Evolutionary conservation across 78 protist species (phyloP).

Genomic region (Dictyostelium purpureum): DNA sequence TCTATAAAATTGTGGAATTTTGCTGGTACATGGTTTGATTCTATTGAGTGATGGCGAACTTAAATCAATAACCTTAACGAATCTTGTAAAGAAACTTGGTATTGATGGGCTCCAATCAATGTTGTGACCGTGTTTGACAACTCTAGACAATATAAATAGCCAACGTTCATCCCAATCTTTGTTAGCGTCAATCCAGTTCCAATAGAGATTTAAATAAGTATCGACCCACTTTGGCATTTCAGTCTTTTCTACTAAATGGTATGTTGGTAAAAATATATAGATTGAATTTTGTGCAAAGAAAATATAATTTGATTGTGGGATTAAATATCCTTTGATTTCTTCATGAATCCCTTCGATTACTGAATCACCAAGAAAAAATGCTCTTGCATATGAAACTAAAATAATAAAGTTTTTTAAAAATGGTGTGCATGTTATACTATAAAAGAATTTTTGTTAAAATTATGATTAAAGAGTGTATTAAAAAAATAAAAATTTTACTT

Average conservation of each 20-base stretch:
- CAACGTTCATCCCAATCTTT: constrained; percentile 42
- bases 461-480: background rate
- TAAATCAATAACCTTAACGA: constrained; percentile 12
- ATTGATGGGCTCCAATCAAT: background rate
- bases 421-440: background rate
- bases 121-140: background rate
- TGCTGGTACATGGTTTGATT: constrained; percentile 12
- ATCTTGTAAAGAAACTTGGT: constrained; percentile 3
- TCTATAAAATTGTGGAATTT: background rate
- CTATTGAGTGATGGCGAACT: constrained; percentile 7
- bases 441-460: background rate
- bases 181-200: constrained; percentile 36
- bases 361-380: constrained; percentile 25
- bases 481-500: background rate
- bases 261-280: constrained; percentile 26
- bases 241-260: background rate
- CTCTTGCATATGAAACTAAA: background rate
- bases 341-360: background rate
- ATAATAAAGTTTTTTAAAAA: background rate
- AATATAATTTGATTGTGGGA: constrained; percentile 28
- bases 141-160: background rate
- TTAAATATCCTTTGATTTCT: background rate
- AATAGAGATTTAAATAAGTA: background rate
- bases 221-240: background rate
- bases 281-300: background rate